A percentile compares a stretch with the other conserved stretches of the same genome.
These are phyloP conservation scores for Claviceps sorghi DNA, from an alignment of 2,329 filamentous ascomycete species.

Conservation along the genomic window DNA sequence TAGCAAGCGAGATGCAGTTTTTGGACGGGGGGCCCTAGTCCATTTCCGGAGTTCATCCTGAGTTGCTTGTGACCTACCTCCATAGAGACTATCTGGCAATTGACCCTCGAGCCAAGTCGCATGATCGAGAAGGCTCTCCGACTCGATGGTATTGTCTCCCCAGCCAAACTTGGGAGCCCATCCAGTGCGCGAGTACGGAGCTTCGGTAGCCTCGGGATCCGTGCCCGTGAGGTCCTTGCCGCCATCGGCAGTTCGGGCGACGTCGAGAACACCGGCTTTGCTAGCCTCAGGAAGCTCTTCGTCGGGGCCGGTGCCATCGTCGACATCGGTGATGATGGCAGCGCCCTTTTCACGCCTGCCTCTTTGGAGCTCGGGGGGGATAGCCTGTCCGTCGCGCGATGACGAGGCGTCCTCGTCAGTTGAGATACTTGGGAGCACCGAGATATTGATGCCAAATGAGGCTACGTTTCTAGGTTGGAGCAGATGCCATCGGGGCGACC, in stretches of 20 bases:
- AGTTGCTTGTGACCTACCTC: conserved; percentile 40
- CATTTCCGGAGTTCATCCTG: not conserved
- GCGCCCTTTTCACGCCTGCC: conserved; percentile 39
- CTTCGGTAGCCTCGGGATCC: conserved; percentile 37
- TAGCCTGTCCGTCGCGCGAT: conserved; percentile 14
- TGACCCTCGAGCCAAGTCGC: conserved; percentile 73
- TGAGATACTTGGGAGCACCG: not conserved
- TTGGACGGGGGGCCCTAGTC: not conserved
- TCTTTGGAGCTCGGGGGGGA: conserved; percentile 23
- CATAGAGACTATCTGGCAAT: conserved; percentile 80
- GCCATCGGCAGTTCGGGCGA: conserved; percentile 34
- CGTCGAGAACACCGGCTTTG: conserved; percentile 51
- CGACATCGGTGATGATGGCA: conserved; percentile 64
- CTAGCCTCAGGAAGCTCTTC: conserved; percentile 67
- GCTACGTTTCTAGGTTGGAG: not conserved
- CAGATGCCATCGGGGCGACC: not conserved
- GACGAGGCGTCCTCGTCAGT: not conserved
- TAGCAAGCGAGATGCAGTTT: not conserved
- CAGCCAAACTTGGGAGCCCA: conserved; percentile 82
- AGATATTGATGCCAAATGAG: not conserved
- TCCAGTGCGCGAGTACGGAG: conserved; percentile 43
- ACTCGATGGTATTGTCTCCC: conserved; percentile 38
- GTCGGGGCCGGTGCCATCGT: conserved; percentile 51
- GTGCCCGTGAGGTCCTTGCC: conserved; percentile 33
- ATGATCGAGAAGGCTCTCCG: conserved; percentile 67